phyloP scores from a whole-genome alignment of 2,329 filamentous ascomycete genomes.

The Arachnopeziza araneosa region DNA sequence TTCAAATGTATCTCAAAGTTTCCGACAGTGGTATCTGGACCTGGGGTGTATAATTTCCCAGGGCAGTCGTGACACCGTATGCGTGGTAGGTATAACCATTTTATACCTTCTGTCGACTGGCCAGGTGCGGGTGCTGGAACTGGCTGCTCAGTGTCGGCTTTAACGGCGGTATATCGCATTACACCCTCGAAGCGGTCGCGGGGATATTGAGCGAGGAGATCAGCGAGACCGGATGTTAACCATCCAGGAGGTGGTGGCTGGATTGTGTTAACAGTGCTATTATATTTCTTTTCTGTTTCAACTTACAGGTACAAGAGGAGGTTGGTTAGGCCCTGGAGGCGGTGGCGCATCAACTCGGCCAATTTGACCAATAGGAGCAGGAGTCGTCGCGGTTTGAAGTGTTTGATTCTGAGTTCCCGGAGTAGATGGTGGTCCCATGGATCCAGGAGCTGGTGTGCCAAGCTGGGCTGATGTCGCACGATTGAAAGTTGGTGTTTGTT shows the following conservation, averaged over 20 bases:
- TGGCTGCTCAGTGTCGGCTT: constrained; percentile 62
- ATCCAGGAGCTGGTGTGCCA: constrained; percentile 34
- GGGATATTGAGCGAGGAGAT: constrained; percentile 65
- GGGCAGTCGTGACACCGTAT: constrained; percentile 92
- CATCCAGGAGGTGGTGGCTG: constrained; percentile 83
- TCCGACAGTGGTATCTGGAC: constrained; percentile 74
- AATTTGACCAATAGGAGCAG: constrained; percentile 47
- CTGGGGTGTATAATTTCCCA: constrained; percentile 88
- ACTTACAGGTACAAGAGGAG: constrained; percentile 53
- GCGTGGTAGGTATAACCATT: constrained; percentile 78
- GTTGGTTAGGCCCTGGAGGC: constrained; percentile 52
- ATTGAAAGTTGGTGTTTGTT: constrained; percentile 39
- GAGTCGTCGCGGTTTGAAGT: constrained; percentile 25
- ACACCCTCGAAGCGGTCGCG: constrained; percentile 80
- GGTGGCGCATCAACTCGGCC: constrained; percentile 63
- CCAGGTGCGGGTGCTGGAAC: constrained; percentile 46
- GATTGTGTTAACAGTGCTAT: constrained; percentile 15
- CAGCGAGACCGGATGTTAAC: constrained; percentile 69
- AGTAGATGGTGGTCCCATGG: constrained; percentile 48
- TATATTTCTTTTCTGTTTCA: background rate
- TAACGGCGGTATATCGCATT: constrained; percentile 85
- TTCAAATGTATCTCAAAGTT: constrained; percentile 93
- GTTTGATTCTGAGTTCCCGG: constrained; percentile 30
- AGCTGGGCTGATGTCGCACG: constrained; percentile 39
- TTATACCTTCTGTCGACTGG: constrained; percentile 56